These are phyloP conservation scores for Grammothele lineata DNA, from an alignment of 768 basidiomycete species.

Conservation along the genomic window DNA sequence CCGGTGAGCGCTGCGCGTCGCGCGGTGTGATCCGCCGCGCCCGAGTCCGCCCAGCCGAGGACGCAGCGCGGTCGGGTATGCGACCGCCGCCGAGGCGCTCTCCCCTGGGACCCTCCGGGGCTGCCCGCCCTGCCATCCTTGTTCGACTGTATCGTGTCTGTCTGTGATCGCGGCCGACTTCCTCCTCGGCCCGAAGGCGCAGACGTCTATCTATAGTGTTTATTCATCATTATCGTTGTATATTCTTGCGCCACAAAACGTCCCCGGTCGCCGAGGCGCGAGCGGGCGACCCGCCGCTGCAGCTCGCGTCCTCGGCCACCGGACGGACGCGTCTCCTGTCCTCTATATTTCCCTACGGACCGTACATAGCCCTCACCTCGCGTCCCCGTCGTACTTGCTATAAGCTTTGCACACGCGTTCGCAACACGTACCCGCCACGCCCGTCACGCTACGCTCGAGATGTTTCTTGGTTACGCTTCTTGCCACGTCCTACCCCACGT, in stretches of 20 bases:
- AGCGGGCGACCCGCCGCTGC: not conserved
- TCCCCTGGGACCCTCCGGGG: not conserved
- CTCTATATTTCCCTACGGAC: not conserved
- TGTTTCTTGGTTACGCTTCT: not conserved
- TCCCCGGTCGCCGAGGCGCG: not conserved
- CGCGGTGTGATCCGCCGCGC: not conserved
- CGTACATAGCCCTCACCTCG: not conserved
- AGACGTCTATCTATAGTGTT: slow-evolving; percentile 16
- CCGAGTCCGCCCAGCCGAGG: too few species aligned
- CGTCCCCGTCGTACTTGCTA: not conserved
- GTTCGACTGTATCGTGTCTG: too few species aligned
- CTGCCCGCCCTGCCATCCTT: not conserved
- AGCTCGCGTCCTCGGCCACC: not conserved
- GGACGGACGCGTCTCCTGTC: not conserved
- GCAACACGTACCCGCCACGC: not conserved
- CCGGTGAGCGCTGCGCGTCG: not conserved
- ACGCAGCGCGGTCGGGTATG: not conserved
- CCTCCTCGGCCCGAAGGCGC: not conserved
- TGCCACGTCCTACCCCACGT: not conserved
- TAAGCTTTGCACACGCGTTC: too few species aligned
- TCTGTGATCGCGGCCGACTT: not conserved
- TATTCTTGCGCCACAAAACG: slow-evolving; percentile 2
- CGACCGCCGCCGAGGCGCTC: too few species aligned
- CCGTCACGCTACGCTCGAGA: not conserved
- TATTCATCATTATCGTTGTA: slow-evolving; percentile 18